phyloP scores from a whole-genome alignment of 2,329 filamentous ascomycete genomes.

The Diaporthe nobilis region DNA sequence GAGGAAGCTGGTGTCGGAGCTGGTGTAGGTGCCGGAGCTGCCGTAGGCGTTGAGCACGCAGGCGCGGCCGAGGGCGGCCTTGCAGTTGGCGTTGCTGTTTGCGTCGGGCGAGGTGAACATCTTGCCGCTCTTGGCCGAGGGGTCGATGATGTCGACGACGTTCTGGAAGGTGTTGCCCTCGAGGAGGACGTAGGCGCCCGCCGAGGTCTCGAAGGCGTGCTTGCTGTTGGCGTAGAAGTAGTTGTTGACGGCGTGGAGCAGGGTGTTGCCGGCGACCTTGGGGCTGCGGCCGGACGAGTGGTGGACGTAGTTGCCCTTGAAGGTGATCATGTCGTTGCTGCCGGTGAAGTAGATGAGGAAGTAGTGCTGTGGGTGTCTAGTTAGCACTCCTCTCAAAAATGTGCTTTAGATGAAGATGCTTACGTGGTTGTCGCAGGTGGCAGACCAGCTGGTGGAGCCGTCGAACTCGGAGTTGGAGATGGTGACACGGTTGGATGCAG shows the following conservation, averaged over 20 bases:
- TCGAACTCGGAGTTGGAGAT: slow-evolving; percentile 74
- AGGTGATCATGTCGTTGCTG: slow-evolving; percentile 66
- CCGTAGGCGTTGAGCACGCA: slow-evolving; percentile 63
- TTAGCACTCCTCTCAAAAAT: not conserved
- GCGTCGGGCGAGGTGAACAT: slow-evolving; percentile 45
- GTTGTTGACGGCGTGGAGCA: slow-evolving; percentile 74
- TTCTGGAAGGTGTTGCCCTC: slow-evolving; percentile 73
- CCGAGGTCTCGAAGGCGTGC: slow-evolving; percentile 63
- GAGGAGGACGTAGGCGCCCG: slow-evolving; percentile 61
- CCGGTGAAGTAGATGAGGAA: slow-evolving; percentile 72
- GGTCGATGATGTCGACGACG: slow-evolving; percentile 58
- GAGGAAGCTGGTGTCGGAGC: slow-evolving; percentile 39
- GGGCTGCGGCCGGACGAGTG: slow-evolving; percentile 70
- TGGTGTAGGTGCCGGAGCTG: slow-evolving; percentile 30
- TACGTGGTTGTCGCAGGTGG: slow-evolving; percentile 67
- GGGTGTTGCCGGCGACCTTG: slow-evolving; percentile 70
- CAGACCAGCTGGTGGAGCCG: slow-evolving; percentile 67
- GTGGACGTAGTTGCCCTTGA: slow-evolving; percentile 74
- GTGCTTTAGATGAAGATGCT: not conserved
- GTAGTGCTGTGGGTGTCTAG: slow-evolving; percentile 59
- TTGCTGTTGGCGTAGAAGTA: slow-evolving; percentile 66
- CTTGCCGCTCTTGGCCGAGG: slow-evolving; percentile 41
- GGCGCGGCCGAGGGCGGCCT: slow-evolving; percentile 59
- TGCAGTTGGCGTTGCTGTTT: slow-evolving; percentile 57
- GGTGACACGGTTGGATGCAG: slow-evolving; percentile 63